Percentiles rank a stretch among this genome's conserved stretches.
These are phyloP conservation scores for Cunninghamia lanceolata DNA, from an alignment of 75 land plant species.

Conservation along the genomic window DNA sequence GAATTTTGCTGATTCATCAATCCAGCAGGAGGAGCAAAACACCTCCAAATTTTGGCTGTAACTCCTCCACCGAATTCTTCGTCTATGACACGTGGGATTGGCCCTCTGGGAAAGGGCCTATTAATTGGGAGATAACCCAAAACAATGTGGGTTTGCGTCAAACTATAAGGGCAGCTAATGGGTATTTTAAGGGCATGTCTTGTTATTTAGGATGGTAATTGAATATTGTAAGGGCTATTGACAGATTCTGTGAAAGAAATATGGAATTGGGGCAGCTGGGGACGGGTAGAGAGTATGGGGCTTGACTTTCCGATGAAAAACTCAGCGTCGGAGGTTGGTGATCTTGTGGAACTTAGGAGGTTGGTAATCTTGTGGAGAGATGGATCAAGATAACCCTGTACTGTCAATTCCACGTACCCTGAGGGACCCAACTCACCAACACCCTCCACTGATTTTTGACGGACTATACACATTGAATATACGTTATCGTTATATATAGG, in stretches of 20 bases:
- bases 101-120: background rate
- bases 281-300: background rate
- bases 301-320: constrained; percentile 4
- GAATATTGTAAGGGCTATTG: background rate
- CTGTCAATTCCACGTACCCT: background rate
- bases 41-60: background rate
- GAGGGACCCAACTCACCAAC: background rate
- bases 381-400: background rate
- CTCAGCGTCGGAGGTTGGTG: background rate
- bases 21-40: background rate
- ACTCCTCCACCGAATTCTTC: background rate
- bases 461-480: background rate
- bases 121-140: background rate
- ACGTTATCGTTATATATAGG: background rate
- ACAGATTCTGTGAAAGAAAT: background rate
- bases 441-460: background rate
- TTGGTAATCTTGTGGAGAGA: background rate
- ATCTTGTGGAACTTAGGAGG: background rate
- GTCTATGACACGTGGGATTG: background rate
- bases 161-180: background rate
- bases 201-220: background rate
- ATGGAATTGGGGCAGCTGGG: background rate
- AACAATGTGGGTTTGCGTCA: background rate
- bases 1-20: constrained; percentile 4
- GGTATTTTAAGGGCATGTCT: background rate